Percentiles rank a stretch among this genome's conserved stretches.
phyloP scores from a whole-genome alignment of 345 rosid genomes.

The Euphorbia tirucalli region DNA sequence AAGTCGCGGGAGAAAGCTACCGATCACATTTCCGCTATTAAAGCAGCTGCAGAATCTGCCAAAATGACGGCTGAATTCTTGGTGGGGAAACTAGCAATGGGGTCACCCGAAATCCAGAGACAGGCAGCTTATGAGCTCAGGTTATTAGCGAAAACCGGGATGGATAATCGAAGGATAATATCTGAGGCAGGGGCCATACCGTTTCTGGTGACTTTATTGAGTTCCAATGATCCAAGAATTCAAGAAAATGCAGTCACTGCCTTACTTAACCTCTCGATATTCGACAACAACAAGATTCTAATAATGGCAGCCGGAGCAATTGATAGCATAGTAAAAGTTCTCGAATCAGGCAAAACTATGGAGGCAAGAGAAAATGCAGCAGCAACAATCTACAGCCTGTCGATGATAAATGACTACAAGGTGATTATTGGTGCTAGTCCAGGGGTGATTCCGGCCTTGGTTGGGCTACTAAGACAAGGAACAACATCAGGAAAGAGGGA shows the following conservation, averaged over 20 bases:
- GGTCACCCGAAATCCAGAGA: slow-evolving; percentile 54
- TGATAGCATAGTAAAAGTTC: slow-evolving; percentile 45
- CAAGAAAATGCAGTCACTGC: slow-evolving; percentile 73
- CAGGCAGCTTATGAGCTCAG: slow-evolving; percentile 72
- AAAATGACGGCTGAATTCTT: slow-evolving; percentile 70
- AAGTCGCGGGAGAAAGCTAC: slow-evolving; percentile 30
- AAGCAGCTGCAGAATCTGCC: slow-evolving; percentile 48
- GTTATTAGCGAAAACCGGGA: slow-evolving; percentile 60
- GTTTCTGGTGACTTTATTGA: slow-evolving; percentile 48
- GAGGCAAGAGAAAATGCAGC: slow-evolving; percentile 74
- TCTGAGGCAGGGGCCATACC: slow-evolving; percentile 71
- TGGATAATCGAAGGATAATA: slow-evolving; percentile 59
- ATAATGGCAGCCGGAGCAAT: slow-evolving; percentile 72
- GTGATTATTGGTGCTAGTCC: slow-evolving; percentile 48
- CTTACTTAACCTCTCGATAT: slow-evolving; percentile 60
- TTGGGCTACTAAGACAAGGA: slow-evolving; percentile 53
- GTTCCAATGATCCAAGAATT: slow-evolving; percentile 48
- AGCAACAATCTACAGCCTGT: slow-evolving; percentile 61
- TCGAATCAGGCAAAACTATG: slow-evolving; percentile 58
- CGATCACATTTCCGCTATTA: slow-evolving; percentile 50
- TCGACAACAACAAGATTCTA: slow-evolving; percentile 56
- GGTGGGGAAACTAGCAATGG: slow-evolving; percentile 72
- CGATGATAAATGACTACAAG: slow-evolving; percentile 54
- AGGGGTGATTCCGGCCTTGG: slow-evolving; percentile 47
- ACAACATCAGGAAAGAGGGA: slow-evolving; percentile 54